phyloP scores from a whole-genome alignment of 2,329 filamentous ascomycete species.

The Penicillium crustosum region DNA sequence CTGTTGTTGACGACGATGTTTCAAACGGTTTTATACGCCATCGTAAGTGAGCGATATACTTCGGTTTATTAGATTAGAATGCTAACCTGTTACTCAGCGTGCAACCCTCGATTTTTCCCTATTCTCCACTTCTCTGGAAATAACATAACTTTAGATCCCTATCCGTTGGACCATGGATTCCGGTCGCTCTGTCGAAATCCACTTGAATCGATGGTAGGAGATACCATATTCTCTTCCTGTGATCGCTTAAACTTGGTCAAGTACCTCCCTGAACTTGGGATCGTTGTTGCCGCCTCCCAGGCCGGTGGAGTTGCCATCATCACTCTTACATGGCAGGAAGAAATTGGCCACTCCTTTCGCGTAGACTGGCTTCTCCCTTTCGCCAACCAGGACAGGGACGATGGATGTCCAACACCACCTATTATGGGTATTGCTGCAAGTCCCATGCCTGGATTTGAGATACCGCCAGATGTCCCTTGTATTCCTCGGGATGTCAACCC shows the following conservation, averaged over 20 bases:
- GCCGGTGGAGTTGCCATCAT: slow-evolving; percentile 58
- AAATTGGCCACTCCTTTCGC: slow-evolving; percentile 49
- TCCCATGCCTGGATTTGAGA: slow-evolving; percentile 55
- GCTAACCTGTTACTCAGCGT: slow-evolving; percentile 17
- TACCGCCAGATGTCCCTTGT: slow-evolving; percentile 35
- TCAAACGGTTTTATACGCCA: slow-evolving; percentile 10
- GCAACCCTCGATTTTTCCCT: slow-evolving; percentile 34
- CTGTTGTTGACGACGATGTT: slow-evolving; percentile 12
- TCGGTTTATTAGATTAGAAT: no score
- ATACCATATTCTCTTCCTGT: slow-evolving; percentile 25
- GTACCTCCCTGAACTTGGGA: slow-evolving; percentile 59
- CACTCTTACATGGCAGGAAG: slow-evolving; percentile 46
- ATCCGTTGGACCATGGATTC: slow-evolving; percentile 32
- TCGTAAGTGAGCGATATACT: slow-evolving; percentile 11
- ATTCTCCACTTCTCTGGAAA: slow-evolving; percentile 45
- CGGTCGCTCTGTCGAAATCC: slow-evolving; percentile 34
- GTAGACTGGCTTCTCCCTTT: slow-evolving; percentile 59
- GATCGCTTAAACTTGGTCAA: slow-evolving; percentile 60
- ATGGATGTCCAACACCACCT: slow-evolving; percentile 45
- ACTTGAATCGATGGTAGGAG: slow-evolving; percentile 30
- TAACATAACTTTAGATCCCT: slow-evolving; percentile 39
- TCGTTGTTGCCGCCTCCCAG: slow-evolving; percentile 59
- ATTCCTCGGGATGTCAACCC: slow-evolving; percentile 30
- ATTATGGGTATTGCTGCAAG: slow-evolving; percentile 58
- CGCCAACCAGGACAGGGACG: slow-evolving; percentile 47